Evolutionary conservation across 352 stramenopile genomes (phyloP), one percentile per base, ranked within the genome.

Genomic region (Thalassiosira ordinaria): DNA sequence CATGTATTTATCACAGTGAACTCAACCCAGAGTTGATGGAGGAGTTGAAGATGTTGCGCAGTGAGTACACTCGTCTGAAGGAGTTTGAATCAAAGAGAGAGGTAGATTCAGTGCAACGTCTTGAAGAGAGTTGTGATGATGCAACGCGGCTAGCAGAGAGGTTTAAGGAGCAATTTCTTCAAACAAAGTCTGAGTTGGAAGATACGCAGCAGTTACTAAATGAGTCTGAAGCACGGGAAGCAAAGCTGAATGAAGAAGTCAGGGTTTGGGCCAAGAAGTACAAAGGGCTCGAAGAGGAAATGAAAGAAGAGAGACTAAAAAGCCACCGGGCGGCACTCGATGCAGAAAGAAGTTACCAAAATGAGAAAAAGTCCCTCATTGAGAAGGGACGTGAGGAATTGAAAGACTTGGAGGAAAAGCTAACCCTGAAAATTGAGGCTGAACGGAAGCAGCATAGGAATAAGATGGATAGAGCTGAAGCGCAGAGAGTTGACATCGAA

Each of bases 1-100:
- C n/a, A n/a, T n/a, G n/a, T n/a, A n/a, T n/a, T n/a, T n/a, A n/a
- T n/a, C n/a, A n/a, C 53, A 87, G 83, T 46, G 89, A 94, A 60
- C 61, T 94, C 1, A 94, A 94, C 82, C 87, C 89, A 4, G 77
- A 89, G 68, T 20, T 94, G 6, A 88, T 86, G 51, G 64, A 82
- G 26, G 89, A 94, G 72, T 51, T 94, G 0, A 73, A 86, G 13
- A 80, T 74, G 24, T 65, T 94, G n/a, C 75, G 89, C 31, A 92
- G 87, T 49, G 89, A 94, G 66, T 92, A 92, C 59, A 39, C 59
- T 46, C 78, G 82, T 31, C 65, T 92, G 8, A 81, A 83, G 31
- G 87, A 77, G 13, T 94, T 94, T 77, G 87, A 87, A 46, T 77
- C 63, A 2, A 91, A 92, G 71, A 65, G 89, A 51, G 65, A 87